Percentiles rank a stretch among this genome's conserved stretches.
These are phyloP conservation scores for Phytopythium mirpurense DNA, from an alignment of 352 stramenopile species.

Conservation along the genomic window DNA sequence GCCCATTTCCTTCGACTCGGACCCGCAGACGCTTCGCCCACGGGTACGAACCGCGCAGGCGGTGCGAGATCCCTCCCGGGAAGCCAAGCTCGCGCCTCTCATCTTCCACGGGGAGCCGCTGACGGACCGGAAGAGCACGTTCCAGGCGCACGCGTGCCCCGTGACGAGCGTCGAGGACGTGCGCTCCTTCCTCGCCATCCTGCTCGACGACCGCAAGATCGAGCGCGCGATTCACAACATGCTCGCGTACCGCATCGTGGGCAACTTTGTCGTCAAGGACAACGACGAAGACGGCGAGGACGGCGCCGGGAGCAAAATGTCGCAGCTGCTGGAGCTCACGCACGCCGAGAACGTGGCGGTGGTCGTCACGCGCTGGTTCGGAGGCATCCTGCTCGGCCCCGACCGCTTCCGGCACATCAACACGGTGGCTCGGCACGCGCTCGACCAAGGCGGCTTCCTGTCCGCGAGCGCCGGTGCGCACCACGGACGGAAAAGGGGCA, in stretches of 20 bases:
- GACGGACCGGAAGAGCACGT: conserved; percentile 84
- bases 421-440: conserved; percentile 53
- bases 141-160: conserved; percentile 61
- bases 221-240: conserved; percentile 86
- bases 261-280: conserved; percentile 69
- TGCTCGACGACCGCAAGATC: conserved; percentile 82
- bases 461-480: conserved; percentile 11
- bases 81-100: conserved; percentile 39
- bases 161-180: conserved; percentile 70
- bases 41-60: conserved; percentile 56
- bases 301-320: conserved; percentile 76
- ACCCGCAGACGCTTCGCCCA: conserved; percentile 55
- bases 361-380: conserved; percentile 83
- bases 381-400: conserved; percentile 76
- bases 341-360: conserved; percentile 79
- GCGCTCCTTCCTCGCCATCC: conserved; percentile 64
- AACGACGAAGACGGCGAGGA: conserved; percentile 87
- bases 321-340: conserved; percentile 73
- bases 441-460: conserved; percentile 73
- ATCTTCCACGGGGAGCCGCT: conserved; percentile 68
- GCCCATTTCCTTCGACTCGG: conserved; percentile 29
- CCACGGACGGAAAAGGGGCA: conserved; percentile 42
- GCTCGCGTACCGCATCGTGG: conserved; percentile 80
- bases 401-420: conserved; percentile 88
- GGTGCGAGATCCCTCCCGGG: conserved; percentile 49